phyloP scores from a whole-genome alignment of 2,329 filamentous ascomycete genomes.

The Huntiella bhutanensis region DNA sequence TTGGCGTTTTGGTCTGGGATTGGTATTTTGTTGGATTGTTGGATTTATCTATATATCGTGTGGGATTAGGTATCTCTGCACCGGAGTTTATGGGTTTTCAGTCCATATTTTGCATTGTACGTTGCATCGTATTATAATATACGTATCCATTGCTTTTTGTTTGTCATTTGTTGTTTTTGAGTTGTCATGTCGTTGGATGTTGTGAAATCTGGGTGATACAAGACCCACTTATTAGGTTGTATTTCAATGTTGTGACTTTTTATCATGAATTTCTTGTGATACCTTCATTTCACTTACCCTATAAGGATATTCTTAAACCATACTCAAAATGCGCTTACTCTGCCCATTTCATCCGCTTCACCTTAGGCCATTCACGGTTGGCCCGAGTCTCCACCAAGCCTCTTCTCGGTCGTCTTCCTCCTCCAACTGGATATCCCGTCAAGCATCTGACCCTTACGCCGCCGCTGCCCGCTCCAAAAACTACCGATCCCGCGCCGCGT shows the following conservation, averaged over 20 bases:
- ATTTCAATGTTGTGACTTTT: background rate
- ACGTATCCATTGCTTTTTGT: too few species aligned
- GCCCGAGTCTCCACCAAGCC: too few species aligned
- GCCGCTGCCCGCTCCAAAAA: slow-evolving; percentile 59
- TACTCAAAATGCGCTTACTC: background rate
- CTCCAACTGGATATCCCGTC: slow-evolving; percentile 61
- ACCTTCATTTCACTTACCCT: background rate
- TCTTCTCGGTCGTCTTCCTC: slow-evolving; percentile 10
- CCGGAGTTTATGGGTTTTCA: too few species aligned
- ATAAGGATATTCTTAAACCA: background rate
- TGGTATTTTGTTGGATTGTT: background rate
- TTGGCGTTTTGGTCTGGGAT: slow-evolving; percentile 3
- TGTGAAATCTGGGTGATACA: too few species aligned
- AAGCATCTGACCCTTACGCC: slow-evolving; percentile 52
- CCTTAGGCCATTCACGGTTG: too few species aligned
- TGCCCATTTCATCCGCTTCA: background rate
- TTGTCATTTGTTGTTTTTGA: too few species aligned
- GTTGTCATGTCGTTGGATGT: too few species aligned
- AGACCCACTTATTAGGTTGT: background rate
- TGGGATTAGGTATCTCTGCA: too few species aligned
- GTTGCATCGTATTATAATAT: too few species aligned
- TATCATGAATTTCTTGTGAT: background rate
- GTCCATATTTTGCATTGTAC: too few species aligned
- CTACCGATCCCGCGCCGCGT: slow-evolving; percentile 78
- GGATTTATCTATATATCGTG: too few species aligned